Evolutionary conservation across 768 basidiomycete genomes (phyloP).

Genomic region (Coprinopsis strossmayeri): DNA sequence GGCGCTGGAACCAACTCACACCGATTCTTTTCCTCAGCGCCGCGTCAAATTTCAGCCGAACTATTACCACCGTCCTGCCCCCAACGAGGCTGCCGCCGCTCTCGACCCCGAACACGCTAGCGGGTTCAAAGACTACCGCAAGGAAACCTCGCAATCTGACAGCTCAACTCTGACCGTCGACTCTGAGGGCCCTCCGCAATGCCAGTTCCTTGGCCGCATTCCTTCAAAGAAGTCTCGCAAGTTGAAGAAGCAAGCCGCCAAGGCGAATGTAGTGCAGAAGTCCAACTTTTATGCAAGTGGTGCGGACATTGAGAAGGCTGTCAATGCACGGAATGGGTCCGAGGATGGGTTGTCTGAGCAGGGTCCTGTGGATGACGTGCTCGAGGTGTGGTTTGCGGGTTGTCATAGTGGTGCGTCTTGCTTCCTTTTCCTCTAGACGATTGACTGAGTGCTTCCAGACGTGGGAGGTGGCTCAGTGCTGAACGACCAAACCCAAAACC

Average conservation of each 20-base stretch:
- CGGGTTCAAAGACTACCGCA: conserved; percentile 4
- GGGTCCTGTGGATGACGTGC: conserved; percentile 35
- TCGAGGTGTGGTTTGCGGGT: conserved; percentile 78
- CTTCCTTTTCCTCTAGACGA: background rate
- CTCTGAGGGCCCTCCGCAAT: conserved; percentile 1
- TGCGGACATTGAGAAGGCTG: conserved; percentile 5
- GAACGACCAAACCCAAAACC: conserved; percentile 33
- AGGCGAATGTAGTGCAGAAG: conserved; percentile 10
- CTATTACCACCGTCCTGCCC: conserved; percentile 44
- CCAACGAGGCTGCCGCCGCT: conserved; percentile 16
- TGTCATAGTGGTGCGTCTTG: conserved; percentile 53
- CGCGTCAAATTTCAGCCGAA: conserved; percentile 61
- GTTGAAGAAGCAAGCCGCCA: background rate
- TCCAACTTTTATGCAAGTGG: background rate
- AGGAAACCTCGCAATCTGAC: background rate
- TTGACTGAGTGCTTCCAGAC: conserved; percentile 30
- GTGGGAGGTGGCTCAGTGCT: conserved; percentile 58
- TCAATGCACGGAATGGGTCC: background rate
- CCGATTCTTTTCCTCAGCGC: conserved; percentile 42
- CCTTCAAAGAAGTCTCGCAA: background rate
- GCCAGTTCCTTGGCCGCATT: conserved; percentile 7
- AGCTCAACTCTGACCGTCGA: background rate
- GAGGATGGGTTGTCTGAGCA: conserved; percentile 13
- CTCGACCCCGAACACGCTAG: conserved; percentile 24
- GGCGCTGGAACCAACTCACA: conserved; percentile 45